Evolutionary conservation across 140 eudicot species (phyloP).

Genomic region (Bidens hawaiensis): DNA sequence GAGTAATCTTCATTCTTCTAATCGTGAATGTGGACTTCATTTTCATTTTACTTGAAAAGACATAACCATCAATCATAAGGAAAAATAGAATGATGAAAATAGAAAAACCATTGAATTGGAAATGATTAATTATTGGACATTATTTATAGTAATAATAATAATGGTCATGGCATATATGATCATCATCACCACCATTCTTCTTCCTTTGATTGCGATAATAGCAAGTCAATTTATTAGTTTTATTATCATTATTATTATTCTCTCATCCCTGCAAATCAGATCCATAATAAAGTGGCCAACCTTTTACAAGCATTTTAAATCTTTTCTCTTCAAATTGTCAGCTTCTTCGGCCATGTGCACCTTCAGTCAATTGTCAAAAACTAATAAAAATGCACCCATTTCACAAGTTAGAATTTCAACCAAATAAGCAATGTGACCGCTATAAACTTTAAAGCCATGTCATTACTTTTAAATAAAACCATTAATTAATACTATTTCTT

Average conservation of each 20-base stretch:
- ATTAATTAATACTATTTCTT: too few relatives aligned
- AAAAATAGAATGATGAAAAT: neutral
- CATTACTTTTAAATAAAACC: too few relatives aligned
- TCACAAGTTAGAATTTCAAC: neutral
- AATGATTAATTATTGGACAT: neutral
- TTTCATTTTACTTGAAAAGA: neutral
- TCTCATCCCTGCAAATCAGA: slow-evolving; percentile 33
- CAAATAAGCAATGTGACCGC: neutral
- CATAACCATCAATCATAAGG: neutral
- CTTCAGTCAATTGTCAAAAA: slow-evolving; percentile 39
- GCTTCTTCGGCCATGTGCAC: slow-evolving; percentile 51
- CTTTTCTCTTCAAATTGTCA: slow-evolving; percentile 19
- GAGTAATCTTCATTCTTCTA: neutral
- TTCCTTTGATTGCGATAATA: slow-evolving; percentile 25
- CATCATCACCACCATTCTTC: slow-evolving; percentile 27
- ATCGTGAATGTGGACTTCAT: neutral
- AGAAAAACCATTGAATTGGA: neutral
- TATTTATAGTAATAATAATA: neutral
- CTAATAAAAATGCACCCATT: neutral
- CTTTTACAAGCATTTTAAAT: slow-evolving; percentile 23
- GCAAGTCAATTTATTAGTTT: slow-evolving; percentile 18
- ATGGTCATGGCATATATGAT: slow-evolving; percentile 21
- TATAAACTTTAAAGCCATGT: too few relatives aligned
- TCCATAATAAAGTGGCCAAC: slow-evolving; percentile 32
- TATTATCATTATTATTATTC: neutral